A percentile compares a stretch with the other conserved stretches of the same genome.
These are phyloP conservation scores for Candida qinlingensis DNA, from an alignment of 805 yeast species.

Conservation along the genomic window DNA sequence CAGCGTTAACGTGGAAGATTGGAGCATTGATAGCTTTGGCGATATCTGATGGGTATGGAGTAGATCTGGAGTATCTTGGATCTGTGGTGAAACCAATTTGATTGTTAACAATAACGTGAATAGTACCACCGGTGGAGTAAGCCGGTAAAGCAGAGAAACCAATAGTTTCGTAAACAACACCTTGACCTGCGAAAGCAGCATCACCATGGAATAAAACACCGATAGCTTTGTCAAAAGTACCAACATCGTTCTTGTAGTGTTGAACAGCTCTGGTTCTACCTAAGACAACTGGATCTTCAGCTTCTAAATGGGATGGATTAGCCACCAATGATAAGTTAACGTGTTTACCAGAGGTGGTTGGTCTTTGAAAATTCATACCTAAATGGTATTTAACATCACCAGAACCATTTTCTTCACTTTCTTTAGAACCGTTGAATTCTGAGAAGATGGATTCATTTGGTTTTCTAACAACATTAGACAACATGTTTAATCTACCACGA, in stretches of 20 bases:
- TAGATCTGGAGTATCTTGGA: slow-evolving; percentile 95
- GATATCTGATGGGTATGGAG: slow-evolving; percentile 96
- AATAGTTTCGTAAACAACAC: slow-evolving; percentile 98
- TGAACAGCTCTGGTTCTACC: slow-evolving; percentile 97
- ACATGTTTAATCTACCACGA: slow-evolving; percentile 97
- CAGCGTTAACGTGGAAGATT: slow-evolving; percentile 98
- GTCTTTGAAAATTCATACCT: slow-evolving; percentile 99
- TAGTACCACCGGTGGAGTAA: slow-evolving; percentile 96
- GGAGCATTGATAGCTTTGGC: slow-evolving; percentile 97
- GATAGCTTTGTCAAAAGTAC: slow-evolving; percentile 79
- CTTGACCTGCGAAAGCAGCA: slow-evolving; percentile 98
- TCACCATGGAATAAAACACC: slow-evolving; percentile 96
- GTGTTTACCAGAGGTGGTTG: slow-evolving; percentile 96
- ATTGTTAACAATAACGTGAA: slow-evolving; percentile 93
- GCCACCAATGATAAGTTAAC: slow-evolving; percentile 96
- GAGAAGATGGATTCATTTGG: slow-evolving; percentile 97
- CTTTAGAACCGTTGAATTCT: slow-evolving; percentile 89
- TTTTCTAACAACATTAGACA: slow-evolving; percentile 96
- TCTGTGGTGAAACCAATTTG: slow-evolving; percentile 99
- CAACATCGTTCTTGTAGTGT: slow-evolving; percentile 84
- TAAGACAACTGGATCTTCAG: slow-evolving; percentile 97
- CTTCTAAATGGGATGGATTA: slow-evolving; percentile 98
- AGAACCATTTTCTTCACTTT: slow-evolving; percentile 83
- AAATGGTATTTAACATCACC: slow-evolving; percentile 99
- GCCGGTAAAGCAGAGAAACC: slow-evolving; percentile 91